These are phyloP conservation scores for Aspergillus awamori DNA, from an alignment of 2,329 filamentous ascomycete species.

Conservation along the genomic window DNA sequence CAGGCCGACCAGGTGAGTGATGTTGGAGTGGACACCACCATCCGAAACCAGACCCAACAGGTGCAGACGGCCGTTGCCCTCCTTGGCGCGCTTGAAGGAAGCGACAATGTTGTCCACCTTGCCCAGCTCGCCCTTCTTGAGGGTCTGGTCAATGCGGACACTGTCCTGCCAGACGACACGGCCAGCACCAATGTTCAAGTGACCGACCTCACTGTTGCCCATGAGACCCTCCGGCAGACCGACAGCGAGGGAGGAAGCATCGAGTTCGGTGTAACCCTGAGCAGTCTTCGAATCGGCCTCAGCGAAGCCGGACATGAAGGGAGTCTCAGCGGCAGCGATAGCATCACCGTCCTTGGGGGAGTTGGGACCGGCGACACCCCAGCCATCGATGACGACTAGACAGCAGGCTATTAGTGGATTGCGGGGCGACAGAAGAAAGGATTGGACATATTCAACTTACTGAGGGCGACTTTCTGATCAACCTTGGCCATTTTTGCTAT, in stretches of 20 bases:
- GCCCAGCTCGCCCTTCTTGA: conserved; percentile 81
- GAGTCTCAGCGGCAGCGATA: conserved; percentile 89
- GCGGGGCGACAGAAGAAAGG: conserved; percentile 16
- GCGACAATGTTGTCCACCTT: conserved; percentile 76
- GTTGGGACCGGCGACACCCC: conserved; percentile 81
- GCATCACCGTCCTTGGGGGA: conserved; percentile 91
- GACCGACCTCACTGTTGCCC: conserved; percentile 98
- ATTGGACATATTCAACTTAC: conserved; percentile 48
- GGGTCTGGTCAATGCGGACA: conserved; percentile 90
- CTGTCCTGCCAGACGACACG: conserved; percentile 98
- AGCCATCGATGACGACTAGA: conserved; percentile 97
- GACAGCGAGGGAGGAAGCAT: conserved; percentile 93
- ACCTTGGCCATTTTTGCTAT: conserved; percentile 63
- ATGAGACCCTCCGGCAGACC: conserved; percentile 95
- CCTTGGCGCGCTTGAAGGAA: conserved; percentile 77
- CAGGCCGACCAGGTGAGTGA: conserved; percentile 85
- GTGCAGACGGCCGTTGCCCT: conserved; percentile 89
- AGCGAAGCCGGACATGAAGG: conserved; percentile 87
- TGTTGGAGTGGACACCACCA: conserved; percentile 95
- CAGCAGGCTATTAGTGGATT: conserved; percentile 24
- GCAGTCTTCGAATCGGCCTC: conserved; percentile 68
- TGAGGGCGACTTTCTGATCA: conserved; percentile 71
- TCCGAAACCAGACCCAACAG: conserved; percentile 90
- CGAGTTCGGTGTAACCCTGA: conserved; percentile 87
- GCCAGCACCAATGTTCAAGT: conserved; percentile 97